Conservation (phyloP, 2,329 filamentous ascomycete genomes). For the Ceratocystis ficicola region DNA sequence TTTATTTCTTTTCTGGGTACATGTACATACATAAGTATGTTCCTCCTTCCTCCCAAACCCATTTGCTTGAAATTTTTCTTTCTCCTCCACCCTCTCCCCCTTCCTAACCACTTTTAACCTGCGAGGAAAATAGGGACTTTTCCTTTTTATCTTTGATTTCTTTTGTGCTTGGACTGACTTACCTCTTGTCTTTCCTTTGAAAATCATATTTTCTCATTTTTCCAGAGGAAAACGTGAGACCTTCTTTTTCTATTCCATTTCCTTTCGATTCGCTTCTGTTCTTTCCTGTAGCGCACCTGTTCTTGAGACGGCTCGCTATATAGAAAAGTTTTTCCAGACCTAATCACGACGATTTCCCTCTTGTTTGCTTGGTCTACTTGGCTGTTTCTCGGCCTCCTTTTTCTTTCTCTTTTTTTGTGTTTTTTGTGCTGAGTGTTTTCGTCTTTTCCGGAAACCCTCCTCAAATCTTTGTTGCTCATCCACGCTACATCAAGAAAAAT, state of each 20-base stretch:
- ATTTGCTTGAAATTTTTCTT: constrained; percentile 27
- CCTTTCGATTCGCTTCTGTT: constrained; percentile 29
- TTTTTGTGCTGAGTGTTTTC: constrained; percentile 2
- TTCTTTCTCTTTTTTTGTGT: constrained; percentile 7
- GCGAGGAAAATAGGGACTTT: constrained; percentile 20
- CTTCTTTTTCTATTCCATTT: constrained; percentile 31
- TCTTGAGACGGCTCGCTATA: constrained; percentile 17
- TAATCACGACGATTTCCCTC: background rate
- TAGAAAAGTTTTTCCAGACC: constrained; percentile 6
- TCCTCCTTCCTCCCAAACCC: constrained; percentile 16
- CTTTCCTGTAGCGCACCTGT: constrained; percentile 18
- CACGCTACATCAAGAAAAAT: constrained; percentile 6
- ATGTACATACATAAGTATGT: constrained; percentile 22
- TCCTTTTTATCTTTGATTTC: constrained; percentile 21
- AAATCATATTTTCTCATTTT: constrained; percentile 32
- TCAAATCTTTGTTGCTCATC: background rate
- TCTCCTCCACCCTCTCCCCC: constrained; percentile 26
- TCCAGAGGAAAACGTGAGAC: constrained; percentile 34
- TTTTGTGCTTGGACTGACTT: constrained; percentile 20
- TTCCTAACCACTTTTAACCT: constrained; percentile 25
- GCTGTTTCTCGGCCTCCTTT: background rate
- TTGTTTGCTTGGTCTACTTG: background rate
- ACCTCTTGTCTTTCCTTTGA: constrained; percentile 24
- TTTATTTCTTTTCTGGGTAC: constrained; percentile 28
- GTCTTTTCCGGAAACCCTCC: background rate